phyloP scores from a whole-genome alignment of 225 moss, liverwort and hornwort species.

The Marchantia paleacea region DNA sequence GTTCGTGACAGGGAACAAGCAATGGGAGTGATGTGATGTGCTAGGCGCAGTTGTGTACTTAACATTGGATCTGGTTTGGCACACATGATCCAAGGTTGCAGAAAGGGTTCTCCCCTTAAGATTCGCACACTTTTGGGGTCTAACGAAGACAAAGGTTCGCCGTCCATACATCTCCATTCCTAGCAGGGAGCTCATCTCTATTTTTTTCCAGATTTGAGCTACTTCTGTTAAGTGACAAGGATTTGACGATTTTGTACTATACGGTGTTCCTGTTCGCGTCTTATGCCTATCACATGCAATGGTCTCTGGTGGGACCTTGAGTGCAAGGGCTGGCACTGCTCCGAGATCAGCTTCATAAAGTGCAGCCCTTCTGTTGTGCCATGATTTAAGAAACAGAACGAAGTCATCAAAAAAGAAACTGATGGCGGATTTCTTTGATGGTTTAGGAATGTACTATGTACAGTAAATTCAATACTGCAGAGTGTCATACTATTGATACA shows the following conservation, averaged over 20 bases:
- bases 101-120: slow-evolving; percentile 9
- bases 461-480: slow-evolving; percentile 12
- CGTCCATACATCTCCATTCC: slow-evolving; percentile 13
- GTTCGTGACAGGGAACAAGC: not conserved
- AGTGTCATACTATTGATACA: slow-evolving; percentile 6
- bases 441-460: slow-evolving; percentile 14
- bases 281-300: slow-evolving; percentile 10
- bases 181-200: slow-evolving; percentile 13
- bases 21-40: slow-evolving; percentile 10
- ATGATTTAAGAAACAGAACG: slow-evolving; percentile 12
- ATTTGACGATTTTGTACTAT: slow-evolving; percentile 8
- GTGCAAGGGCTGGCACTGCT: slow-evolving; percentile 19
- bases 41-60: slow-evolving; percentile 7
- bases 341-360: slow-evolving; percentile 13
- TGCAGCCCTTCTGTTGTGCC: slow-evolving; percentile 6
- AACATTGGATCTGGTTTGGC: slow-evolving; percentile 2
- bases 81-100: slow-evolving; percentile 16
- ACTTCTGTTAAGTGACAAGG: slow-evolving; percentile 11
- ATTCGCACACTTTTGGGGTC: not conserved
- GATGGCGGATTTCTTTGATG: slow-evolving; percentile 12
- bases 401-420: slow-evolving; percentile 3
- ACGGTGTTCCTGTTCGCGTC: slow-evolving; percentile 16
- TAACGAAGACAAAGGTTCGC: slow-evolving; percentile 17
- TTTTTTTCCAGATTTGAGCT: slow-evolving; percentile 6
- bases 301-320: slow-evolving; percentile 12